Evolutionary conservation across 192 early-diverging fungal genomes (phyloP), one percentile per base, ranked within the genome.

Genomic region (Backusella luteola): DNA sequence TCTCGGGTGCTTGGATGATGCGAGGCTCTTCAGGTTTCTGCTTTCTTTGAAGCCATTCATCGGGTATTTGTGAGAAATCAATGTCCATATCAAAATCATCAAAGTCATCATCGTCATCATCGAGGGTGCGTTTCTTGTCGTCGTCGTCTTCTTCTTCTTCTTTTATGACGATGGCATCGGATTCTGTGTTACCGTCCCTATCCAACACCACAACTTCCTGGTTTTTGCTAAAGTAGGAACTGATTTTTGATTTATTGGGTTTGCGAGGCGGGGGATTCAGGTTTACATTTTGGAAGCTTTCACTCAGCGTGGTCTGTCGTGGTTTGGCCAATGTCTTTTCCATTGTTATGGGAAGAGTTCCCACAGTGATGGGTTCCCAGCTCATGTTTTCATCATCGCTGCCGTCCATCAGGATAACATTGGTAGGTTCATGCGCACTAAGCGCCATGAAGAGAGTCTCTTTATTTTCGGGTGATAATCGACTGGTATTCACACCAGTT

Each of bases 1-100:
- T 26, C 19, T 34, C 35, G 14, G 32, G 32, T 38, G 67, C 32
- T 68, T 36, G 34, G 34, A 34, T 36, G 29, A 68, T 68, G 35
- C 35, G 67, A 36, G 32, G 66, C 69, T 44, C n/a, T 17, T 56
- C 32, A 9, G 23, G 29, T 52, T 14, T 35, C 14, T 74, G 56
- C 2, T 42, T 35, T 0, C 66, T 76, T 29, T 83, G 78, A 44
- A 84, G 78, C 71, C 81, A 84, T 41, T 83, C 59, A 5, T 80
- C 80, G 12, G 74, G 66, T 15, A 86, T 63, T 26, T 87, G 76
- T 34, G 79, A 66, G n/a, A 74, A 72, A 15, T 83, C 79, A 26
- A 86, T 75, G 19, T 83, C 79, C 38, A 63, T 63, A 63, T 68
- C 83, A 78, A 84, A 84, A 3, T 81, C 81, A 14, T 56, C 66